Percentiles rank a stretch among this genome's conserved stretches.
Conservation (phyloP, 202 grass and related monocot species). For the Miscanthus sacchariflorus region DNA sequence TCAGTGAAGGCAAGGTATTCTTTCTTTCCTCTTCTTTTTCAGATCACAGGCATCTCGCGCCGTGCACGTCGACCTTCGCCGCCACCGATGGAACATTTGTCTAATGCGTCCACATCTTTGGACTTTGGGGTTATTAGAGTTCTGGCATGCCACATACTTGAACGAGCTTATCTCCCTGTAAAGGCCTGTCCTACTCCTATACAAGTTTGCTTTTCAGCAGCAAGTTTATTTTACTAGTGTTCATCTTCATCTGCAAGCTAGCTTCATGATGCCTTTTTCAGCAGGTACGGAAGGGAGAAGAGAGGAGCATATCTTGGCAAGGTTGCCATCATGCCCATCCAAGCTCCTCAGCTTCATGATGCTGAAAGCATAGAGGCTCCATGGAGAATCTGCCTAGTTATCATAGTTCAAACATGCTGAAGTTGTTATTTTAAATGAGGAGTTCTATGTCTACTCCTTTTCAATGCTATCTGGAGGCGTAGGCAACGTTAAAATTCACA, state of each 20-base stretch:
- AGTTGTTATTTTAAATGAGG: not conserved
- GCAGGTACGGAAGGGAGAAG: not conserved
- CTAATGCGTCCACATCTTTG: not conserved
- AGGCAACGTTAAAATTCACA: not conserved
- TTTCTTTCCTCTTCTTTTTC: not conserved
- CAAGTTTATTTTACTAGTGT: not conserved
- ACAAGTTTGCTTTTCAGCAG: not conserved
- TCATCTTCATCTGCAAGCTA: not conserved
- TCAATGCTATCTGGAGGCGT: not conserved
- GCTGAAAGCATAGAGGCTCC: not conserved
- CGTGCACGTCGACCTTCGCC: not conserved
- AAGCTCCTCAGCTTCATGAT: slow-evolving; percentile 4
- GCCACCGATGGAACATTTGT: not conserved
- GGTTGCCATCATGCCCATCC: slow-evolving; percentile 29
- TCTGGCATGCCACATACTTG: not conserved
- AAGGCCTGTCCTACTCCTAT: not conserved
- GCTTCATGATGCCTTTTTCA: not conserved
- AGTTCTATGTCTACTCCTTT: slow-evolving; percentile 27
- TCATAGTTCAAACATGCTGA: not conserved
- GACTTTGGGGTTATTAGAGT: not conserved
- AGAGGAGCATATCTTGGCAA: not conserved
- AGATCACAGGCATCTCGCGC: slow-evolving; percentile 21
- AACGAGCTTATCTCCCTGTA: slow-evolving; percentile 6
- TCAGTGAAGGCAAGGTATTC: not conserved
- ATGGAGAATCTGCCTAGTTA: slow-evolving; percentile 3